A percentile compares a stretch with the other conserved stretches of the same genome.
phyloP scores from a whole-genome alignment of 179 eudicot species.

The Corrigiola litoralis region DNA sequence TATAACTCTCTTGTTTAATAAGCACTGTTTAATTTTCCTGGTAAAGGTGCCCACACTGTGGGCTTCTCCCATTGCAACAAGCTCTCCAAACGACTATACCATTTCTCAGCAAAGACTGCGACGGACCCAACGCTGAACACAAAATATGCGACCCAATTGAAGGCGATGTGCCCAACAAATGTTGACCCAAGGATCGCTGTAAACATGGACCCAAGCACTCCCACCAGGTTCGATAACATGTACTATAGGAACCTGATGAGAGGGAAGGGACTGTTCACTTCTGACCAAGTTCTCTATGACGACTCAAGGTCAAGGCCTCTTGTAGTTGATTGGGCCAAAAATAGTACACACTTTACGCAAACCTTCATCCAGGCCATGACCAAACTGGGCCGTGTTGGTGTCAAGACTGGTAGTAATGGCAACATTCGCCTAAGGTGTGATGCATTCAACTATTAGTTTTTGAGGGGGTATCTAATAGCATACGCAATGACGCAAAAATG shows the following conservation, averaged over 20 bases:
- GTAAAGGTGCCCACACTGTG: slow-evolving; percentile 59
- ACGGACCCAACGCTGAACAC: slow-evolving; percentile 62
- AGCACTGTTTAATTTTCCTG: background rate
- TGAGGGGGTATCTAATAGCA: background rate
- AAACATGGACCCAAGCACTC: slow-evolving; percentile 68
- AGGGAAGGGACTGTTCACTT: slow-evolving; percentile 65
- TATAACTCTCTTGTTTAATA: too few species aligned
- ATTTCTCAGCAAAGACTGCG: slow-evolving; percentile 30
- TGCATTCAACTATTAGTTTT: slow-evolving; percentile 40
- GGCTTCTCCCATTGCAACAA: slow-evolving; percentile 75
- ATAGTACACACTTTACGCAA: slow-evolving; percentile 25
- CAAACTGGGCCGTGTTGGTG: slow-evolving; percentile 77
- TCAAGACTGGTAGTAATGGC: slow-evolving; percentile 53
- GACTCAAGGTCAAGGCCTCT: slow-evolving; percentile 49
- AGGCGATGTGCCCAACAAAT: slow-evolving; percentile 55
- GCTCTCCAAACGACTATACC: slow-evolving; percentile 62
- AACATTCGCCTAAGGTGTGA: slow-evolving; percentile 62
- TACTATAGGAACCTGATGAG: slow-evolving; percentile 54
- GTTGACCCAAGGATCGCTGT: slow-evolving; percentile 75
- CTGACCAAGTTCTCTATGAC: slow-evolving; percentile 69
- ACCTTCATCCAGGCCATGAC: slow-evolving; percentile 55
- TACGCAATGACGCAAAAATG: too few species aligned
- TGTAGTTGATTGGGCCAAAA: slow-evolving; percentile 50
- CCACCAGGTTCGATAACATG: slow-evolving; percentile 49
- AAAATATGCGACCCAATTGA: slow-evolving; percentile 41